phyloP scores from a whole-genome alignment of 495 filamentous ascomycete species.

The Saxophila tyrrhenica region DNA sequence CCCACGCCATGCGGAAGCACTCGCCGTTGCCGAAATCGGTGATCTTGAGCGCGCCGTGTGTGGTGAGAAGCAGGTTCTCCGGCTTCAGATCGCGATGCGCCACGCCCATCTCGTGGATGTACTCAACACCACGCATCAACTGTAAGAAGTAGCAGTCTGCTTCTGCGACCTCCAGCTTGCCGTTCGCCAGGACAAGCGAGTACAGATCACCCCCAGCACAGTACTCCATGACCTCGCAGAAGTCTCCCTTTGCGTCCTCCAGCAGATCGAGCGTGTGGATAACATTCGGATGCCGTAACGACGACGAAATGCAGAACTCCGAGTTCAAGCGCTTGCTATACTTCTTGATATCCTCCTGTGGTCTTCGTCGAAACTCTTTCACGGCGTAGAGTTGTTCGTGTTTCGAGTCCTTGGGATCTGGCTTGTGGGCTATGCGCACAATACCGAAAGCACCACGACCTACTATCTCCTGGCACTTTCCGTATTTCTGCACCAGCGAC shows the following conservation, averaged over 20 bases:
- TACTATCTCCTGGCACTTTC: slow-evolving; percentile 95
- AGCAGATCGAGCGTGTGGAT: slow-evolving; percentile 95
- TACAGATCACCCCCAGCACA: slow-evolving; percentile 96
- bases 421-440: slow-evolving; percentile 96
- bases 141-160: slow-evolving; percentile 99
- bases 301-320: slow-evolving; percentile 98
- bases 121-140: slow-evolving; percentile 97
- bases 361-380: slow-evolving; percentile 92
- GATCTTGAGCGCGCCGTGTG: slow-evolving; percentile 89
- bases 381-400: slow-evolving; percentile 91
- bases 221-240: slow-evolving; percentile 99
- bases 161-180: slow-evolving; percentile 84
- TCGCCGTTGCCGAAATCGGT: slow-evolving; percentile 99
- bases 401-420: slow-evolving; percentile 65
- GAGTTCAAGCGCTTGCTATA: slow-evolving; percentile 98
- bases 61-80: slow-evolving; percentile 90
- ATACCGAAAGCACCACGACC: slow-evolving; percentile 97
- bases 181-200: slow-evolving; percentile 81
- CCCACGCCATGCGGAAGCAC: slow-evolving; percentile 99
- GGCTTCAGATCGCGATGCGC: slow-evolving; percentile 96
- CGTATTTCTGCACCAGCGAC: slow-evolving; percentile 90
- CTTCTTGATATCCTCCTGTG: slow-evolving; percentile 87
- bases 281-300: slow-evolving; percentile 91
- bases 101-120: slow-evolving; percentile 99
- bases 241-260: slow-evolving; percentile 93